Evolutionary conservation across 164 flowering plant genomes (phyloP).

Genomic region (Paratinospora sagittata): DNA sequence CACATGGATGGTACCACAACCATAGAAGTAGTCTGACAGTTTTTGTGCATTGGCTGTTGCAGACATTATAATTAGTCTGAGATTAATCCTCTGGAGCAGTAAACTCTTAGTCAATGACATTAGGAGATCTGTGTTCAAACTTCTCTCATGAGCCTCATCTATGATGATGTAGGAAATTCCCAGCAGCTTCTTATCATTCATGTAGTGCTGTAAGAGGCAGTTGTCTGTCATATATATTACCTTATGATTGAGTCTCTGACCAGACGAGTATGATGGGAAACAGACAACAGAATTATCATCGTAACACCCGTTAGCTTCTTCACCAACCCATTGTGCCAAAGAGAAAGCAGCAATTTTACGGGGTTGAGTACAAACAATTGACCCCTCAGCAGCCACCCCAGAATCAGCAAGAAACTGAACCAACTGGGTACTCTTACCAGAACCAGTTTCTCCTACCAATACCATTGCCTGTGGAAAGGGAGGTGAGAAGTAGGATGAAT

Average conservation of each 20-base stretch:
- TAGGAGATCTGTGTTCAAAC: constrained; percentile 90
- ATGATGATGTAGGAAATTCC: constrained; percentile 70
- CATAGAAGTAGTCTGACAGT: constrained; percentile 72
- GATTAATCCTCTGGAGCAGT: constrained; percentile 46
- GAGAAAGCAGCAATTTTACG: constrained; percentile 87
- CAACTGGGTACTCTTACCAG: constrained; percentile 96
- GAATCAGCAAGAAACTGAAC: constrained; percentile 91
- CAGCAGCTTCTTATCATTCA: constrained; percentile 55
- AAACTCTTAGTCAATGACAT: constrained; percentile 64
- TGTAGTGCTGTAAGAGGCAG: constrained; percentile 80
- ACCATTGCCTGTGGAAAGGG: constrained; percentile 49
- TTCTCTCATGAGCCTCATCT: constrained; percentile 99
- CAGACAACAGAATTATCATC: constrained; percentile 40
- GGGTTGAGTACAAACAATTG: constrained; percentile 89
- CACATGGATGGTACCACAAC: constrained; percentile 57
- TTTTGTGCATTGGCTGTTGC: constrained; percentile 90
- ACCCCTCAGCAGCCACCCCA: constrained; percentile 38
- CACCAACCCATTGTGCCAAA: constrained; percentile 71
- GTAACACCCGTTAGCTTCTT: constrained; percentile 79
- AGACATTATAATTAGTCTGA: constrained; percentile 93
- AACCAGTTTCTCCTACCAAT: constrained; percentile 95
- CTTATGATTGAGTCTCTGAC: constrained; percentile 35
- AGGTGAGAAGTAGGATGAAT: background rate
- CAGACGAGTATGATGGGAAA: constrained; percentile 50
- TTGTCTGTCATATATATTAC: constrained; percentile 80